Base-by-base conservation (phyloP, 805 yeast genomes). In the Wickerhamomyces strasburgensis region DNA sequence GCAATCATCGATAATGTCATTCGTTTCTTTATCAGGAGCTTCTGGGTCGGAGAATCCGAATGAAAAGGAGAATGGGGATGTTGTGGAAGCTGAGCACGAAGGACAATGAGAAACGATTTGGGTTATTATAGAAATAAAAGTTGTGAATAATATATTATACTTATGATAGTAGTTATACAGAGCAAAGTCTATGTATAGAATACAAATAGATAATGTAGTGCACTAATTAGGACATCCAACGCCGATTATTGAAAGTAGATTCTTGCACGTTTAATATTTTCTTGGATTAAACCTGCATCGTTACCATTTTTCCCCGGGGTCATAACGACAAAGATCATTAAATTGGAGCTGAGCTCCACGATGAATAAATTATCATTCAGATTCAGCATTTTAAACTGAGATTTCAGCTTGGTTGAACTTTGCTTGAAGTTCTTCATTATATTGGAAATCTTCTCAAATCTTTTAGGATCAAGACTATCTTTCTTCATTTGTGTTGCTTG, bases 381-480 rank as follows among this genome's bases (percentile, higher is more conserved):
- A 14, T 83, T 76, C 34, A 90, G 62, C 32, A 84, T 80, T 46
- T 75, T 80, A 60, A 90, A 86, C 49, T 86, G 89, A 5, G 96
- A 76, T 54, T 95, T 75, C 52, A 90, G 69, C 58, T 87, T 89
- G 35, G 84, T 78, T 30, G 93, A 87, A 48, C 94, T 84, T 61
- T 90, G 97, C 54, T 93, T 88, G 62, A 85, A 90, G 18, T 95
- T 87, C 56, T 90, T 90, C 69, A 90, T 86, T 41, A 90, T 88
- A 58, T 87, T 89, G 17, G 95, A 84, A 17, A 90, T 88, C 57
- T 89, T 90, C 56, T 90, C 98, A 54, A 89, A 90, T 51, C 98
- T 68, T 51, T 90, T 87, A 5, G 97, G 96, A 52, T 90, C 97
- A 37, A 88, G 67, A 11, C 35, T 34, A 15, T 40, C 39, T 10